Conservation (phyloP, 306 rosid genomes). For the Trichosanthes cucumerina region DNA sequence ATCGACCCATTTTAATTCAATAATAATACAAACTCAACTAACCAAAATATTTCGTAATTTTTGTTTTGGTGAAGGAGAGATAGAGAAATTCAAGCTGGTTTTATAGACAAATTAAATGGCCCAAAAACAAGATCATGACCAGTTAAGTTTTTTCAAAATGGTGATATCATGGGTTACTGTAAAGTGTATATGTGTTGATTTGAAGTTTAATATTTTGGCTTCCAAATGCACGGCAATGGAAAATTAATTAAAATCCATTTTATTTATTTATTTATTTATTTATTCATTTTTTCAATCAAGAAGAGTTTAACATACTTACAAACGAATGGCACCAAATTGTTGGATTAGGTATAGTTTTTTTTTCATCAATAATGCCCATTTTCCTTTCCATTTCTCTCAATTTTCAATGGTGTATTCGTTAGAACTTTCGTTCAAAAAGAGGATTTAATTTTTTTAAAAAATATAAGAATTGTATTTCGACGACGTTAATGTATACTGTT, state of each 20-base stretch:
- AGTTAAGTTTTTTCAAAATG: constrained; percentile 26
- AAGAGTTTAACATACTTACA: background rate
- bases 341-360: constrained; percentile 8
- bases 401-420: background rate
- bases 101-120: background rate
- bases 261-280: background rate
- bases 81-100: background rate
- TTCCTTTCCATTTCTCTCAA: background rate
- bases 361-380: background rate
- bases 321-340: constrained; percentile 4
- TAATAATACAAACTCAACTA: background rate
- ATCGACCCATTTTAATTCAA: constrained; percentile 63
- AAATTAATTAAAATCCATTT: background rate
- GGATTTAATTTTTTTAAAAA: no score
- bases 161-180: constrained; percentile 19
- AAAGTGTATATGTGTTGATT: background rate
- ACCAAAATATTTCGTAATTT: background rate
- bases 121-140: background rate
- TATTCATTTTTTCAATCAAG: background rate
- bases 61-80: background rate
- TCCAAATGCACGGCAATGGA: constrained; percentile 15
- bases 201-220: constrained; percentile 9
- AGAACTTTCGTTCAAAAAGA: background rate
- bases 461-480: background rate
- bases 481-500: background rate